Percentiles rank a stretch among this genome's conserved stretches.
Conservation (phyloP, 2,329 filamentous ascomycete species). For the Aureobasidium vineae region DNA sequence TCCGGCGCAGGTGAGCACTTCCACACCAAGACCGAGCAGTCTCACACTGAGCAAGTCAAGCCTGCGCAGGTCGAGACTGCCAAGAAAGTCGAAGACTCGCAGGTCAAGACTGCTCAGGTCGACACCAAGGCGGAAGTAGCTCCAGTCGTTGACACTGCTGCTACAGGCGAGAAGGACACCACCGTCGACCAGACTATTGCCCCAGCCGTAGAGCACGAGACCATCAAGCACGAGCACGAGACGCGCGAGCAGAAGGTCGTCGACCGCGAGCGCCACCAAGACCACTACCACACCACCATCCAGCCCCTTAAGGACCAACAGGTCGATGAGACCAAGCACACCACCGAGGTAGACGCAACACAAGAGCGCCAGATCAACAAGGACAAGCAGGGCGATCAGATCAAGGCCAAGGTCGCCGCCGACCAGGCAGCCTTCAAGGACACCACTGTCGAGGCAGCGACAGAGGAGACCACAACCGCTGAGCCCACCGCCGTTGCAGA, state of each 20-base stretch:
- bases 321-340: constrained; percentile 57
- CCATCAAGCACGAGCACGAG: constrained; percentile 57
- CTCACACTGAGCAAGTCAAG: background rate
- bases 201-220: constrained; percentile 60
- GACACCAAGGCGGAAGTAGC: background rate
- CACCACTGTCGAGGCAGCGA: constrained; percentile 26
- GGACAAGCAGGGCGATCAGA: constrained; percentile 38
- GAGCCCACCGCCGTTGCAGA: constrained; percentile 55
- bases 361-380: constrained; percentile 63
- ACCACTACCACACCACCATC: constrained; percentile 68
- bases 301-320: constrained; percentile 57
- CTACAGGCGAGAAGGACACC: constrained; percentile 47
- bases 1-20: constrained; percentile 8
- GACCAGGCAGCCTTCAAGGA: constrained; percentile 30
- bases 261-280: constrained; percentile 67
- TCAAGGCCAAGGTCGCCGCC: constrained; percentile 31
- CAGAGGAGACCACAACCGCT: constrained; percentile 50
- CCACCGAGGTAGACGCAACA: constrained; percentile 58
- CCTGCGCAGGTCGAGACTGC: constrained; percentile 9
- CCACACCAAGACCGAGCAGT: background rate
- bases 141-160: constrained; percentile 12
- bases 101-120: background rate
- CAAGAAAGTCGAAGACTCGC: background rate
- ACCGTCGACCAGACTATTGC: constrained; percentile 65
- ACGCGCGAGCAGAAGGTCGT: constrained; percentile 61